Evolutionary conservation across 768 basidiomycete species (phyloP).

Genomic region (Cyclocybe aegerita): DNA sequence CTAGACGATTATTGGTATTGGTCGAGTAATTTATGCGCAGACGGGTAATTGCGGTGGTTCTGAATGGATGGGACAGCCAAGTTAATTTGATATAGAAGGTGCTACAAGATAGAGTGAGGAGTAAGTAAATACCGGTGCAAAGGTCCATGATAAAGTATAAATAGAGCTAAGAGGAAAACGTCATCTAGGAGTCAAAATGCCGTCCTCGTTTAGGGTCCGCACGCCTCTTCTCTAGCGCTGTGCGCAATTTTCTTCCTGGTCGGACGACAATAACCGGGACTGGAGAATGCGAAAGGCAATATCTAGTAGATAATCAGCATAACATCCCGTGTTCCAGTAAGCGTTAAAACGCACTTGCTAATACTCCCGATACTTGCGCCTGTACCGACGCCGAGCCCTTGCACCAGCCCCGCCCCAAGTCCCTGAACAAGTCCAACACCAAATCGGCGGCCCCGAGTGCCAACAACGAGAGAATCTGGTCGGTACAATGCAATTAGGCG

Average conservation of each 20-base stretch:
- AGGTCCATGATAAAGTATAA: too few relatives aligned
- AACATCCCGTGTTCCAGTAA: not conserved
- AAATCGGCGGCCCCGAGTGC: conserved; percentile 69
- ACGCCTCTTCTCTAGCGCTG: conserved; percentile 80
- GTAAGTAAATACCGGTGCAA: too few relatives aligned
- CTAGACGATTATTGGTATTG: too few relatives aligned
- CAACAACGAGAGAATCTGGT: conserved; percentile 91
- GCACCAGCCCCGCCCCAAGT: conserved; percentile 21
- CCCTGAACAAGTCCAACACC: conserved; percentile 26
- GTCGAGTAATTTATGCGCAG: too few relatives aligned
- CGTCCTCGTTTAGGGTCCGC: conserved; percentile 87
- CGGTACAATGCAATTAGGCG: conserved; percentile 90
- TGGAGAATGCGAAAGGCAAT: conserved; percentile 88
- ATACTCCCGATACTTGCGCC: conserved; percentile 47
- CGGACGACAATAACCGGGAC: conserved; percentile 96
- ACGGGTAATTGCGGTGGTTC: too few relatives aligned
- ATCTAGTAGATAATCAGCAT: conserved; percentile 36
- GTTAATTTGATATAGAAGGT: too few relatives aligned
- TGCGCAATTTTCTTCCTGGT: conserved; percentile 84
- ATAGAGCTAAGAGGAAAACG: too few relatives aligned
- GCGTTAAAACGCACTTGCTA: conserved; percentile 37
- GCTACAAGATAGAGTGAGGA: too few relatives aligned
- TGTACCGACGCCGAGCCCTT: conserved; percentile 35
- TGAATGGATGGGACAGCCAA: too few relatives aligned
- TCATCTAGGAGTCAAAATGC: conserved; percentile 55